Base-by-base conservation (phyloP, 1,139 yeast genomes). In the Geotrichum phurueaensis region DNA sequence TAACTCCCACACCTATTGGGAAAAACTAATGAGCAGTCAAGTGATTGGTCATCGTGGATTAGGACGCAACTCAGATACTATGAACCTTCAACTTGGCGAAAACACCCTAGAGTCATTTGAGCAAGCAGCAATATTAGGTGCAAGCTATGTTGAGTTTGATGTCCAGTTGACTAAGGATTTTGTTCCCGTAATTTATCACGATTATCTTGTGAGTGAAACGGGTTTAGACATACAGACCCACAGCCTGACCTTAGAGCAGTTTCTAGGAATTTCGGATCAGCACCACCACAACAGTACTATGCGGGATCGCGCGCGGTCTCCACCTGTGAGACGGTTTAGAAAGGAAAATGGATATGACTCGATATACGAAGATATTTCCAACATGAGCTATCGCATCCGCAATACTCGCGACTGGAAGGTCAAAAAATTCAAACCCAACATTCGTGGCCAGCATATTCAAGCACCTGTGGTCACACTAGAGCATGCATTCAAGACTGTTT, bases 211-310 rank as follows among this genome's bases (percentile, higher is more conserved):
- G 52, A 96, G 97, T 1, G 98, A 94, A 73, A 86, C 96, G 3
- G 99, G 99, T 13, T 90, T 89, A 59, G 99, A 94, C 76, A 87
- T 92, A 57, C 98, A 98, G 2, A 92, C 94, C 96, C 97, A 92
- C 74, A 84, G 87, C 25, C 77, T 94, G 69, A 92, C 98, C 0
- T 79, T 87, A 33, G 98, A 94, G 71, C 98, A 94, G 72, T 94
- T 94, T 68, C 76, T 91, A 73, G 84, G 84, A 48, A 65, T 68
- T 23, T 65, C 70, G 12, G 60, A 63, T 54, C 64, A 65, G 51
- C 61, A 66, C 43, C 54, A 56, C 29, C 18, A 22, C 10, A 15
- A 22, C 20, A n/a, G 47, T 39, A 15, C 47, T 39, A n/a, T 22
- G 6, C 47, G 20, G 47, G 10, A 39, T 39, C 25, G 27, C 12